phyloP scores from a whole-genome alignment of 2,329 filamentous ascomycete genomes.

The Neonectria magnoliae region DNA sequence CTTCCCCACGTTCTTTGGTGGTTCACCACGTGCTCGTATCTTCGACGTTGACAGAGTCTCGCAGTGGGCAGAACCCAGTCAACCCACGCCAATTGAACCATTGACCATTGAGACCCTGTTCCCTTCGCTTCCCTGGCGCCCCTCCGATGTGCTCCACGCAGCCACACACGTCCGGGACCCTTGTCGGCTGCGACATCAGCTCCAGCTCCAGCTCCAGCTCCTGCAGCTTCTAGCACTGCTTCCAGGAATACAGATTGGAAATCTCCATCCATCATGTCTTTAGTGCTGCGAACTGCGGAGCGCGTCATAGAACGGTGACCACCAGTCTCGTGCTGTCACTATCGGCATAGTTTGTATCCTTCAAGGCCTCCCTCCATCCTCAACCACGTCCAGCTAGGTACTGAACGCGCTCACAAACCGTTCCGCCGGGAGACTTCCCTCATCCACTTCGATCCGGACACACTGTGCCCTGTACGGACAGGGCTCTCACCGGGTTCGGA shows the following conservation, averaged over 20 bases:
- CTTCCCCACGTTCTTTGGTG: slow-evolving; percentile 28
- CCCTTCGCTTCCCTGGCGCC: not conserved
- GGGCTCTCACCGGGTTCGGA: not conserved
- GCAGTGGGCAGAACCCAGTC: slow-evolving; percentile 11
- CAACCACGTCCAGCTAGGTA: slow-evolving; percentile 4
- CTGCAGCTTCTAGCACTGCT: not conserved
- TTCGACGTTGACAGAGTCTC: slow-evolving; percentile 26
- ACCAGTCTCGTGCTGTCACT: not conserved
- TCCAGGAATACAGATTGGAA: not conserved
- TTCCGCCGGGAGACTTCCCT: slow-evolving; percentile 17
- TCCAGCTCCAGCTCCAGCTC: not conserved
- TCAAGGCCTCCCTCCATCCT: slow-evolving; percentile 4
- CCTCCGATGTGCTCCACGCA: not conserved
- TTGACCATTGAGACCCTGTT: slow-evolving; percentile 12
- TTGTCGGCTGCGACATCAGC: not conserved
- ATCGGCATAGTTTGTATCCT: slow-evolving; percentile 17
- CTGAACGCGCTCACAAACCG: slow-evolving; percentile 13
- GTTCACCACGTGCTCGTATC: slow-evolving; percentile 38
- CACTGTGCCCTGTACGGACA: not conserved
- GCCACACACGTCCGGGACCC: not conserved
- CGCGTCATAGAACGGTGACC: not conserved
- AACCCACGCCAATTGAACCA: slow-evolving; percentile 13
- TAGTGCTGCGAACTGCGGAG: not conserved
- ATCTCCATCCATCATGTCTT: not conserved
- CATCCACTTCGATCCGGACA: slow-evolving; percentile 14